A percentile compares a stretch with the other conserved stretches of the same genome.
Evolutionary conservation across 2,329 filamentous ascomycete species (phyloP).

Genomic region (Teratosphaeria pseudoeucalypti): DNA sequence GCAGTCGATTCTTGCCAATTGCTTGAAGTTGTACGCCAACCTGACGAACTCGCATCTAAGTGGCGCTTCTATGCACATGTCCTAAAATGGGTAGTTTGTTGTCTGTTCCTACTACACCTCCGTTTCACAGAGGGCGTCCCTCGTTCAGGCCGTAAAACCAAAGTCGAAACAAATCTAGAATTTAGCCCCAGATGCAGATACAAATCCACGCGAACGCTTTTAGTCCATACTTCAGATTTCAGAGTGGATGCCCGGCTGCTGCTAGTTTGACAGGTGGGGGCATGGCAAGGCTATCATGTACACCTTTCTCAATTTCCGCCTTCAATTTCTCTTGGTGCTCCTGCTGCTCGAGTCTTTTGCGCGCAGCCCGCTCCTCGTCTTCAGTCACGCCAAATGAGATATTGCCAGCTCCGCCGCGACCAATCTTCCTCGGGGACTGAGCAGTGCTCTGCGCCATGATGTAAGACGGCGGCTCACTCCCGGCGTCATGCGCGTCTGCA

Average conservation of each 20-base stretch:
- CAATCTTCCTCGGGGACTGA: conserved; percentile 15
- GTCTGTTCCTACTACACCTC: too few species aligned
- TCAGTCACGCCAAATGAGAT: conserved; percentile 29
- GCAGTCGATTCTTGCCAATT: too few species aligned
- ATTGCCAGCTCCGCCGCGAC: conserved; percentile 39
- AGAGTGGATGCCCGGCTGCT: not conserved
- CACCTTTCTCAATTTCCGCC: conserved; percentile 30
- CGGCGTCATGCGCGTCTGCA: not conserved
- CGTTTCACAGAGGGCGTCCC: too few species aligned
- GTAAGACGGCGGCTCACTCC: conserved; percentile 1
- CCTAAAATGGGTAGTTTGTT: too few species aligned
- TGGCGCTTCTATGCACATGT: too few species aligned
- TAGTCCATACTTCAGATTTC: not conserved
- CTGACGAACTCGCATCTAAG: too few species aligned
- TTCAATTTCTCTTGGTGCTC: conserved; percentile 19
- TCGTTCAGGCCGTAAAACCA: too few species aligned
- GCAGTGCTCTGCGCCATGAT: conserved; percentile 11
- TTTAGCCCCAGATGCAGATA: not conserved
- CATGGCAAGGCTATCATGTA: conserved; percentile 30
- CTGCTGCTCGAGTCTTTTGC: conserved; percentile 19
- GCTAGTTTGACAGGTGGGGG: conserved; percentile 31
- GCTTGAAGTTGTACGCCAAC: too few species aligned
- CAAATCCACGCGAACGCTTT: not conserved
- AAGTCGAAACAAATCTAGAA: too few species aligned
- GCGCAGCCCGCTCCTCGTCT: conserved; percentile 20